Evolutionary conservation across 2,329 filamentous ascomycete species (phyloP).

Genomic region (Fusarium mundagurra): DNA sequence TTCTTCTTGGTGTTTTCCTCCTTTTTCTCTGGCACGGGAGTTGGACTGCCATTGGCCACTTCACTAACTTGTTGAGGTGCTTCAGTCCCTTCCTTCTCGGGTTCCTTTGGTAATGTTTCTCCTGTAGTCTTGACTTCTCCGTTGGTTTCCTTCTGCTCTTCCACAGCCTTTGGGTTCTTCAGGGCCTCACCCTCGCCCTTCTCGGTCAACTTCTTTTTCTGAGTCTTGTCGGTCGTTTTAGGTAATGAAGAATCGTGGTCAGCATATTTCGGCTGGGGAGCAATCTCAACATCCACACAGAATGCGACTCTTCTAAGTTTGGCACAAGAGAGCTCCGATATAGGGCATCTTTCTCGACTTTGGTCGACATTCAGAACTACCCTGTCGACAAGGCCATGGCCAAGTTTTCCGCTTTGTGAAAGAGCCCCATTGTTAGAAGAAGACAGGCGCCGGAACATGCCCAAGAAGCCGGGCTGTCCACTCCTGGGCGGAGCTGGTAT

Average conservation of each 20-base stretch:
- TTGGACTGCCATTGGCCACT: constrained; percentile 39
- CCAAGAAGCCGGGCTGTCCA: constrained; percentile 77
- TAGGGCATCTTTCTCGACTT: constrained; percentile 79
- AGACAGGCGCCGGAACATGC: constrained; percentile 83
- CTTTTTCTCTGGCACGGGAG: constrained; percentile 41
- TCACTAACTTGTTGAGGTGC: constrained; percentile 38
- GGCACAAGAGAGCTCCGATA: constrained; percentile 80
- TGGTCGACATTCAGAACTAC: constrained; percentile 86
- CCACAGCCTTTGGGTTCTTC: constrained; percentile 70
- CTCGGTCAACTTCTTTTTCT: constrained; percentile 72
- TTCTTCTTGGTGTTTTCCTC: constrained; percentile 74
- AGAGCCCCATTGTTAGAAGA: constrained; percentile 63
- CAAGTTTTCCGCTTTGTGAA: constrained; percentile 42
- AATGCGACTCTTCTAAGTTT: constrained; percentile 92
- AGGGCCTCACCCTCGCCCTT: constrained; percentile 79
- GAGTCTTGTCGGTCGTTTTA: constrained; percentile 57
- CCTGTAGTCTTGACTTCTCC: constrained; percentile 53
- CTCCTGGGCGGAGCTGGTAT: constrained; percentile 78
- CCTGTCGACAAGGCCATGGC: constrained; percentile 80
- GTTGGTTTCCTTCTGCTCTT: constrained; percentile 58
- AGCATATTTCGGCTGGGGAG: constrained; percentile 81
- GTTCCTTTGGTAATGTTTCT: constrained; percentile 53
- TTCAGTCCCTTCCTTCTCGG: constrained; percentile 49
- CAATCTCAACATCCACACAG: constrained; percentile 97
- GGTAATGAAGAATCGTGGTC: constrained; percentile 62